A percentile compares a stretch with the other conserved stretches of the same genome.
phyloP scores from a whole-genome alignment of 2,329 filamentous ascomycete species.

The Colletotrichum filicis region DNA sequence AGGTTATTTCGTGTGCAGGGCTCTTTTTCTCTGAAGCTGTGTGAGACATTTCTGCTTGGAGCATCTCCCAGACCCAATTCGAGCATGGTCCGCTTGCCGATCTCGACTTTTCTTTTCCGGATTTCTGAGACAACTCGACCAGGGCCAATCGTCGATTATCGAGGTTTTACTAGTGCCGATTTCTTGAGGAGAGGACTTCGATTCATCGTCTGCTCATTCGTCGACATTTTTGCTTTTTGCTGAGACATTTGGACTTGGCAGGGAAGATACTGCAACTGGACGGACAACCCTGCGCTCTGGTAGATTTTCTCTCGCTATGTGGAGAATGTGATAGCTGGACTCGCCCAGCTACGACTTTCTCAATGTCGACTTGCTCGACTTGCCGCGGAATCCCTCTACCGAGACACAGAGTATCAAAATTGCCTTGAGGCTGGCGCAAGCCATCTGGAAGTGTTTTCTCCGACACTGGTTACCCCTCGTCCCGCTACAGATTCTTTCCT shows the following conservation, averaged over 20 bases:
- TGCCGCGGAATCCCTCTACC: not conserved
- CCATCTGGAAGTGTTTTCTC: not conserved
- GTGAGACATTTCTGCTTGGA: not conserved
- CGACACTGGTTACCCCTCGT: not conserved
- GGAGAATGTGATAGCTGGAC: too few species aligned
- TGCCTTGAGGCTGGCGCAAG: too few species aligned
- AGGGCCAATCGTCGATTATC: not conserved
- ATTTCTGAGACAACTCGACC: not conserved
- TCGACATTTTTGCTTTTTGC: not conserved
- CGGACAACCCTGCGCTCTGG: not conserved
- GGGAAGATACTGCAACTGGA: not conserved
- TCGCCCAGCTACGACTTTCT: not conserved
- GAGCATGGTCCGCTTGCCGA: not conserved
- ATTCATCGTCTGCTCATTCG: not conserved
- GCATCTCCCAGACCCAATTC: not conserved
- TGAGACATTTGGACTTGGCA: not conserved
- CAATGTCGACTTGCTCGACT: not conserved
- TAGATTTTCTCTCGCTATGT: not conserved
- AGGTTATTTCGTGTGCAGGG: not conserved
- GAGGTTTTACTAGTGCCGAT: not conserved
- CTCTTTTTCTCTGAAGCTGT: not conserved
- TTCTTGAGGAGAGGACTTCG: not conserved
- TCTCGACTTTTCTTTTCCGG: not conserved
- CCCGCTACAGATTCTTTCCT: not conserved
- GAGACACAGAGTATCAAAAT: not conserved